Evolutionary conservation across 2,329 filamentous ascomycete species (phyloP).

Genomic region (Chaetomium sp.): DNA sequence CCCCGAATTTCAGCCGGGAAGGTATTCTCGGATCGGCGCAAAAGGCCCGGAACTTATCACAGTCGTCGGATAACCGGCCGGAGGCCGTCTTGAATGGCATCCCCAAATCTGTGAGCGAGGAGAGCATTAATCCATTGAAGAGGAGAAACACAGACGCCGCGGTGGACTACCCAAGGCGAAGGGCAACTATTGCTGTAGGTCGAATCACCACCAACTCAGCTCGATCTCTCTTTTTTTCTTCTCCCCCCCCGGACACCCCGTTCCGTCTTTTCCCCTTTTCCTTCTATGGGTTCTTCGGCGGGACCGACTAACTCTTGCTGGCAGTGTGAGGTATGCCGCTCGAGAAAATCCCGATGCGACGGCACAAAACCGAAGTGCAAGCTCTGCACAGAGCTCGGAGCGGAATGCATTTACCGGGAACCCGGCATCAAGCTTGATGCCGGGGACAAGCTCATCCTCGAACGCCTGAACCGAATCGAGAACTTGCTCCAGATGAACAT

Average conservation of each 20-base stretch:
- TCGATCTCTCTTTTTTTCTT: no score
- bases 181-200: constrained; percentile 61
- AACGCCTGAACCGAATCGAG: constrained; percentile 71
- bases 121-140: constrained; percentile 53
- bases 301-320: neutral
- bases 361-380: constrained; percentile 77
- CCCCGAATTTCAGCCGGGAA: constrained; percentile 47
- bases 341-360: constrained; percentile 72
- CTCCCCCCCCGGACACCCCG: no score
- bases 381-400: constrained; percentile 73
- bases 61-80: constrained; percentile 44
- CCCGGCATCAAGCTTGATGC: constrained; percentile 82
- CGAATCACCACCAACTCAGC: constrained; percentile 1
- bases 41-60: constrained; percentile 49
- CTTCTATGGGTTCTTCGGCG: neutral
- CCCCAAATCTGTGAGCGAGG: constrained; percentile 43
- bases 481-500: constrained; percentile 68
- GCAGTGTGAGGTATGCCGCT: constrained; percentile 75
- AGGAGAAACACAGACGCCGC: constrained; percentile 55
- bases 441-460: constrained; percentile 78
- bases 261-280: constrained; percentile 6
- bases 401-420: constrained; percentile 78
- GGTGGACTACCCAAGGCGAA: constrained; percentile 57
- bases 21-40: constrained; percentile 47
- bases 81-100: constrained; percentile 39